These are phyloP conservation scores for Botrytis porri DNA, from an alignment of 2,329 filamentous ascomycete genomes.

Conservation along the genomic window DNA sequence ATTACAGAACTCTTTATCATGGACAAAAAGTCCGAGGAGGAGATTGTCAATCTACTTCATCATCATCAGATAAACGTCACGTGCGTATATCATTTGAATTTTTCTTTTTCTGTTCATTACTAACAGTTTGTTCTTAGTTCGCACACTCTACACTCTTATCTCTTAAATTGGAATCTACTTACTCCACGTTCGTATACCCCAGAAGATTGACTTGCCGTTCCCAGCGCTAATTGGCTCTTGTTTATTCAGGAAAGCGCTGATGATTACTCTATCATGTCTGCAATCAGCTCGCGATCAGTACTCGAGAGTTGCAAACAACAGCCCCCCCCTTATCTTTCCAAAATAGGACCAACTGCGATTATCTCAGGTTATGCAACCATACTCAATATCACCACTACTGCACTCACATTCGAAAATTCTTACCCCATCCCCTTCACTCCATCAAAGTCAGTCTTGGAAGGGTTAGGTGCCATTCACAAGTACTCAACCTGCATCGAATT, in stretches of 20 bases:
- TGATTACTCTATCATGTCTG: neutral
- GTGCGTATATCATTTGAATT: neutral
- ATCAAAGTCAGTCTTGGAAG: neutral
- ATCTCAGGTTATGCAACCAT: neutral
- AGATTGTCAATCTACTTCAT: slow-evolving; percentile 20
- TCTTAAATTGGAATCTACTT: slow-evolving; percentile 14
- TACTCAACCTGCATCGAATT: neutral
- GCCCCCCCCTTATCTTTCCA: neutral
- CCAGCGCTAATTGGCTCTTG: neutral
- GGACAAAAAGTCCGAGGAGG: slow-evolving; percentile 19
- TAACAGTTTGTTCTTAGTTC: neutral
- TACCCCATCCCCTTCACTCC: neutral
- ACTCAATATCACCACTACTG: neutral
- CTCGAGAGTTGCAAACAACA: neutral
- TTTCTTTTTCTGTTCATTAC: neutral
- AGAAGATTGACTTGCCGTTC: neutral
- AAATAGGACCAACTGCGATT: neutral
- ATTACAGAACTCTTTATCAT: slow-evolving; percentile 17
- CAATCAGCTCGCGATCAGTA: neutral
- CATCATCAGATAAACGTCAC: slow-evolving; percentile 14
- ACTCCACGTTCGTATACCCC: slow-evolving; percentile 12
- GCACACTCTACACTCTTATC: slow-evolving; percentile 10
- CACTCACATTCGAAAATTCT: neutral
- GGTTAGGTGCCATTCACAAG: neutral
- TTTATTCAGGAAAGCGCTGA: slow-evolving; percentile 13